Base-by-base conservation (phyloP, 73 alveolate species). In the Paraurostyla sp. region DNA sequence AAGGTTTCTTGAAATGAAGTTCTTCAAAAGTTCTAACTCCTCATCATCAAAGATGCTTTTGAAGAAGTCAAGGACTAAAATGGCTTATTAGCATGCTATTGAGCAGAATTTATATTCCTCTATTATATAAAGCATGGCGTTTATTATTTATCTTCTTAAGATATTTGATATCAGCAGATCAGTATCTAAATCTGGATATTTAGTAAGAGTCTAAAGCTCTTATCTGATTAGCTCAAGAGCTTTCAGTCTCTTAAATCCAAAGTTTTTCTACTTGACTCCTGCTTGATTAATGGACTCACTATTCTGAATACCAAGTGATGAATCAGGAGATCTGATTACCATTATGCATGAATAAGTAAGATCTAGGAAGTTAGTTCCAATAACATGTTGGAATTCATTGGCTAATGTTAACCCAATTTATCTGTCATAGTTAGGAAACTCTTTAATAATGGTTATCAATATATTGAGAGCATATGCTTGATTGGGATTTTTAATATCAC, bases 341-440 rank as follows among this genome's bases (percentile, higher is more conserved):
- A 73, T n/a, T 23, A 73, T 13, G 71, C 87, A 73, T n/a, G 87
- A 43, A 25, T 43, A 73, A 22, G 71, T 45, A 1, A 73, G 51
- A 50, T 73, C 87, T 20, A 48, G 20, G 71, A 73, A 73, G 27
- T 15, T 42, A 2, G 68, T 45, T 36, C 73, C 71, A 9, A 73
- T 50, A 20, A 73, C 73, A n/a, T 43, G 18, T 7, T 40, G 18
- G 71, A 73, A 73, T 30, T 73, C 87, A 18, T n/a, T 3, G 0
- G 42, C 1, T 7, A 36, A 11, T 11, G 41, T 71, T 45, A 48
- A 27, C 27, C 30, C 73, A 6, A 73, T 18, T 11, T 45, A 18
- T 30, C 46, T 18, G n/a, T 73, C 87, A 35, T 23, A 36, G 0
- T 40, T 9, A 9, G 87, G 87, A 36, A 48, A 73, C 3, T 4